Percentiles rank a stretch among this genome's conserved stretches.
phyloP scores from a whole-genome alignment of 2,329 filamentous ascomycete genomes.

The Neonectria punicea region DNA sequence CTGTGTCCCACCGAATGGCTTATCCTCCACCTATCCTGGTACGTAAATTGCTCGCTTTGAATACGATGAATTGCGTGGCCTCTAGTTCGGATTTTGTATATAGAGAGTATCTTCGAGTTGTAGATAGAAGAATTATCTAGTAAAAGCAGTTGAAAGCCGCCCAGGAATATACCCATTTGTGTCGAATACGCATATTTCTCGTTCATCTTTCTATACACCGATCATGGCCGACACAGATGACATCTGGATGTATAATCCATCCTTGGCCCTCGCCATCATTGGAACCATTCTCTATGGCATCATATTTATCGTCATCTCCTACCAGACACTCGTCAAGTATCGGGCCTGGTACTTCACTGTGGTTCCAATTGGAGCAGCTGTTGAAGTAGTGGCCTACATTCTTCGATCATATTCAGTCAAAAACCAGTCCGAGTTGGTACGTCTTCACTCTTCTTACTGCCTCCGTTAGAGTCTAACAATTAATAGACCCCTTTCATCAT shows the following conservation, averaged over 20 bases:
- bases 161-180: not conserved
- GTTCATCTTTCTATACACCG: not conserved
- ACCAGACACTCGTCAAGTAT: conserved; percentile 55
- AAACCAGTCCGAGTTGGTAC: conserved; percentile 48
- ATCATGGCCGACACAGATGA: conserved; percentile 40
- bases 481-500: conserved; percentile 50
- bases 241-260: conserved; percentile 59
- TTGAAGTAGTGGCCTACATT: conserved; percentile 57
- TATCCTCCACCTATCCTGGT: not conserved
- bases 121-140: not conserved
- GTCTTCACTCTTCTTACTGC: conserved; percentile 5
- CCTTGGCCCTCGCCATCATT: conserved; percentile 53
- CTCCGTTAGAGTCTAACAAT: not conserved
- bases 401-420: conserved; percentile 51
- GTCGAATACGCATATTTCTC: not conserved
- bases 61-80: conserved; percentile 18
- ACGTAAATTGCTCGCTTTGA: conserved; percentile 16
- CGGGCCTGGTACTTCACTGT: conserved; percentile 56
- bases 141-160: not conserved
- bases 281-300: conserved; percentile 54
- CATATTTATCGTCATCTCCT: conserved; percentile 50
- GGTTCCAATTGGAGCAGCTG: conserved; percentile 53
- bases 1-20: conserved; percentile 7
- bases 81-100: conserved; percentile 1
- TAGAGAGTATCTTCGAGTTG: not conserved